Evolutionary conservation across 2,329 filamentous ascomycete species (phyloP).

Genomic region (Chaetothyriales sp.): DNA sequence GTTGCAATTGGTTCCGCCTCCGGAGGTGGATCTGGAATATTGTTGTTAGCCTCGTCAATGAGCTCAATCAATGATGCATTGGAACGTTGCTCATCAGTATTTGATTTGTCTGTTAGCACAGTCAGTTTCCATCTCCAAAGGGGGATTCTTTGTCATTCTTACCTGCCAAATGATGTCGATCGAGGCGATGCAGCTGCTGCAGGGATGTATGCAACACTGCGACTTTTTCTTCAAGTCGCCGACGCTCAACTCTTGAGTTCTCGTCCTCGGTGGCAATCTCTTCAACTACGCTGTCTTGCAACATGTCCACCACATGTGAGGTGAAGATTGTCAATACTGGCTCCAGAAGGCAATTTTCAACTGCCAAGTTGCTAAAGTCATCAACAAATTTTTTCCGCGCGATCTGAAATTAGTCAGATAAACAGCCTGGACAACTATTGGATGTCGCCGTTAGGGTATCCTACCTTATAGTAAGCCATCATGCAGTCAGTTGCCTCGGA

Average conservation of each 20-base stretch:
- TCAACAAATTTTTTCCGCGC: slow-evolving; percentile 30
- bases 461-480: slow-evolving; percentile 36
- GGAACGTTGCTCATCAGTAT: background rate
- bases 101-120: background rate
- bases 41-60: background rate
- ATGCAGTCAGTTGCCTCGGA: slow-evolving; percentile 29
- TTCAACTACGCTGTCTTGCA: slow-evolving; percentile 16
- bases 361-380: slow-evolving; percentile 26
- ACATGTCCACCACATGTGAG: slow-evolving; percentile 9
- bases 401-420: slow-evolving; percentile 20
- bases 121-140: background rate
- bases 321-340: slow-evolving; percentile 21
- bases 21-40: background rate
- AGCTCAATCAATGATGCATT: background rate
- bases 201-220: slow-evolving; percentile 2
- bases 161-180: slow-evolving; percentile 5
- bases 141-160: background rate
- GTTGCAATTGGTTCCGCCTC: too few relatives aligned
- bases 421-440: background rate
- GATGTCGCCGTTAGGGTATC: too few relatives aligned
- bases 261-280: slow-evolving; percentile 19
- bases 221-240: slow-evolving; percentile 4
- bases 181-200: slow-evolving; percentile 3
- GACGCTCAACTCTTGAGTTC: slow-evolving; percentile 7
- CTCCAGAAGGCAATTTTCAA: slow-evolving; percentile 25